Conservation (phyloP, 345 rosid species). For the Aquilaria yunnanensis region DNA sequence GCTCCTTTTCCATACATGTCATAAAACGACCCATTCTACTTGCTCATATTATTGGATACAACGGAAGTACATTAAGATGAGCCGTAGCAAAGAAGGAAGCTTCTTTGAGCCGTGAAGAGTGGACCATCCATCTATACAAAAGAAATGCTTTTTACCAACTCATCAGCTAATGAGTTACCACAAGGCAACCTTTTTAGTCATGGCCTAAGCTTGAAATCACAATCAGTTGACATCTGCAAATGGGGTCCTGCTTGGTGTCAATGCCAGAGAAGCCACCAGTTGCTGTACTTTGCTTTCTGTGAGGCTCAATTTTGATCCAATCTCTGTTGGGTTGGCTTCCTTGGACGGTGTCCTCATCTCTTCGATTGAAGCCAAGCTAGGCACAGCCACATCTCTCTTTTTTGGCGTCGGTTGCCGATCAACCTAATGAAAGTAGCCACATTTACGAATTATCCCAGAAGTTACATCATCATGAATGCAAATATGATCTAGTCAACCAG, state of each 20-base stretch:
- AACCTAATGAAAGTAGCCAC: conserved; percentile 30
- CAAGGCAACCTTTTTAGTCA: background rate
- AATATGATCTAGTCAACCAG: too few relatives aligned
- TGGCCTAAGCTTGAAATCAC: background rate
- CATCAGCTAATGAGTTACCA: conserved; percentile 39
- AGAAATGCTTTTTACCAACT: conserved; percentile 3
- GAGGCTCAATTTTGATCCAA: conserved; percentile 21
- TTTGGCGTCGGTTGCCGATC: conserved; percentile 50
- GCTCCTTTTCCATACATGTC: too few relatives aligned
- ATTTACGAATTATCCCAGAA: background rate
- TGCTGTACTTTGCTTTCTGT: conserved; percentile 29
- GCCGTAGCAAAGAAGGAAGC: too few relatives aligned
- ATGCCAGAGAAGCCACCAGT: conserved; percentile 15
- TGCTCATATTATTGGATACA: too few relatives aligned
- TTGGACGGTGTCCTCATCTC: conserved; percentile 40
- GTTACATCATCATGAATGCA: background rate
- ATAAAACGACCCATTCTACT: too few relatives aligned
- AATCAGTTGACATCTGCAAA: conserved; percentile 51
- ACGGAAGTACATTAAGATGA: too few relatives aligned
- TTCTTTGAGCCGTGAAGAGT: background rate
- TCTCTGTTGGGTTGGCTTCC: conserved; percentile 13
- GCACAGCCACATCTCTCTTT: conserved; percentile 48
- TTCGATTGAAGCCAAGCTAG: conserved; percentile 67
- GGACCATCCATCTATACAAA: background rate
- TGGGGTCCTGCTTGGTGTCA: conserved; percentile 55